These are phyloP conservation scores for Datisca glomerata DNA, from an alignment of 306 rosid genomes.

Conservation along the genomic window DNA sequence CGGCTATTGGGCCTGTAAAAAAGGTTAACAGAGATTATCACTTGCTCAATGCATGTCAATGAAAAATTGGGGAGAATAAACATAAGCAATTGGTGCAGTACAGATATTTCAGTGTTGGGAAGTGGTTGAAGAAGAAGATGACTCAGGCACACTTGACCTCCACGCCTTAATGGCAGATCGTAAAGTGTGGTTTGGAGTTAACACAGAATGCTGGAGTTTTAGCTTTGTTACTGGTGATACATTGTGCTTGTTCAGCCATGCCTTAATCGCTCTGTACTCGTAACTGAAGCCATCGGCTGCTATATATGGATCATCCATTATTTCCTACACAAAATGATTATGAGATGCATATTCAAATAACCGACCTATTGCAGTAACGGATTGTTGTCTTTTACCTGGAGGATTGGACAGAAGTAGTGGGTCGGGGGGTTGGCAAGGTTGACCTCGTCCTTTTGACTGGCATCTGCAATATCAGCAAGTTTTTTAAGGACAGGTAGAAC, in stretches of 20 bases:
- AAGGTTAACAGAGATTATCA: too few relatives aligned
- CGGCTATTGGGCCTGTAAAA: too few relatives aligned
- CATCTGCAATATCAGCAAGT: conserved; percentile 43
- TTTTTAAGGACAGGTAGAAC: conserved; percentile 69
- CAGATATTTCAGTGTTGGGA: background rate
- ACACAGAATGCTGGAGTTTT: conserved; percentile 37
- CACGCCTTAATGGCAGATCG: conserved; percentile 84
- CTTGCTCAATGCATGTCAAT: too few relatives aligned
- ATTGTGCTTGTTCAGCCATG: conserved; percentile 68
- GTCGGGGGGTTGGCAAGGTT: conserved; percentile 31
- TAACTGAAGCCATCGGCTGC: conserved; percentile 88
- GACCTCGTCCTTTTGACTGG: conserved; percentile 26
- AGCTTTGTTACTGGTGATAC: conserved; percentile 70
- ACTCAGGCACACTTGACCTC: conserved; percentile 33
- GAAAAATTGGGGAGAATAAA: too few relatives aligned
- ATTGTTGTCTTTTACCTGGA: conserved; percentile 48
- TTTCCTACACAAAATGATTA: too few relatives aligned
- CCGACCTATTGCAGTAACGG: too few relatives aligned
- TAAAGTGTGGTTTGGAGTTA: conserved; percentile 67
- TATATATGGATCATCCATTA: conserved; percentile 79
- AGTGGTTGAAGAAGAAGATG: conserved; percentile 9
- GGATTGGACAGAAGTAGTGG: conserved; percentile 90
- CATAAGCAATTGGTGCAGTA: too few relatives aligned
- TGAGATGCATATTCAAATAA: too few relatives aligned
- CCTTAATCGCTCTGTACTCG: conserved; percentile 76